Evolutionary conservation across 768 basidiomycete species (phyloP).

Genomic region (Phanerodontia chrysosporium): DNA sequence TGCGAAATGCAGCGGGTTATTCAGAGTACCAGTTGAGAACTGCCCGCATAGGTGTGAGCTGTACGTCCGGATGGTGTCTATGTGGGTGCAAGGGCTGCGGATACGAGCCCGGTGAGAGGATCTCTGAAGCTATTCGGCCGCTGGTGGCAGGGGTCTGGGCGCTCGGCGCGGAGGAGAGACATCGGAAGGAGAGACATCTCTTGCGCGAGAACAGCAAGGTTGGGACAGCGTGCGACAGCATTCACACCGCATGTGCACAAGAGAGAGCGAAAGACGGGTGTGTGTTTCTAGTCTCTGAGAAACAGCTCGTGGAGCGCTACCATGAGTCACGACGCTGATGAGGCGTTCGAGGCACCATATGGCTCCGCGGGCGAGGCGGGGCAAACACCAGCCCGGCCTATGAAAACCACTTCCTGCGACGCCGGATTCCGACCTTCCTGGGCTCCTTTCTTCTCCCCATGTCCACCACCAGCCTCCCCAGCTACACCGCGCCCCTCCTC

Average conservation of each 20-base stretch:
- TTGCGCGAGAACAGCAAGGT: neutral
- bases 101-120: too few relatives aligned
- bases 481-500: conserved; percentile 38
- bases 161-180: neutral
- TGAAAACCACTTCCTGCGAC: neutral
- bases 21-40: too few relatives aligned
- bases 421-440: neutral
- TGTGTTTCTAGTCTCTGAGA: neutral
- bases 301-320: conserved; percentile 7
- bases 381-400: neutral
- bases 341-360: conserved; percentile 8
- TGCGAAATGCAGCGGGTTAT: too few relatives aligned
- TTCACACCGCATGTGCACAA: neutral
- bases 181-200: neutral
- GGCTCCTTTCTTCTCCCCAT: conserved; percentile 29
- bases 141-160: neutral
- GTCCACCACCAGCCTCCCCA: conserved; percentile 53
- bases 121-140: too few relatives aligned
- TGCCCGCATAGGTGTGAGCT: too few relatives aligned
- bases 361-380: neutral
- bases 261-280: neutral
- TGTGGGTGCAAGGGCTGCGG: too few relatives aligned
- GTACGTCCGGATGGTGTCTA: too few relatives aligned
- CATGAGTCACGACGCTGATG: conserved; percentile 7
- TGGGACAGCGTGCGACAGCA: neutral